Evolutionary conservation across 225 moss, liverwort and hornwort genomes (phyloP).

Genomic region (Sphagnum tenellum): DNA sequence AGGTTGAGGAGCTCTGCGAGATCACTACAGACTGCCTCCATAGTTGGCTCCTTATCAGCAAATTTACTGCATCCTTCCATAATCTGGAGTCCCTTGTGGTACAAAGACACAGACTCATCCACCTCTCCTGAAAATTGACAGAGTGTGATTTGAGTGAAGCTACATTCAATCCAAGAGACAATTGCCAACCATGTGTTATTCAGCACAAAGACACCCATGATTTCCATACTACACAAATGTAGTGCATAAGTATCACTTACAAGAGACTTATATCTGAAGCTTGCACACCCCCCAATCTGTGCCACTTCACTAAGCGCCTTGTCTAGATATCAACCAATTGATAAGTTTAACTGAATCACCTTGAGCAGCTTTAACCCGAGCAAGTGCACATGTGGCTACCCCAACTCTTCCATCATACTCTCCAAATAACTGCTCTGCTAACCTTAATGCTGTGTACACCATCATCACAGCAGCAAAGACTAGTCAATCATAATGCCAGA

Average conservation of each 20-base stretch:
- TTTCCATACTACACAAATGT: background rate
- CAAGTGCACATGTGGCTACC: conserved; percentile 81
- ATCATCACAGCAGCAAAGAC: conserved; percentile 3
- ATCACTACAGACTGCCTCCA: conserved; percentile 82
- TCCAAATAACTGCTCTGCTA: conserved; percentile 60
- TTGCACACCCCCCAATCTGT: no score
- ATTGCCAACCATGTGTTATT: background rate
- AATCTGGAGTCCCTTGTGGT: conserved; percentile 51
- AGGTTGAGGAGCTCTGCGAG: conserved; percentile 72
- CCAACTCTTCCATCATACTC: conserved; percentile 67
- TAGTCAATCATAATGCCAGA: background rate
- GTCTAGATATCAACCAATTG: no score
- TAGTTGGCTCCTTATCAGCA: conserved; percentile 61
- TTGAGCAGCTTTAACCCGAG: conserved; percentile 53
- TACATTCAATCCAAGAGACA: background rate
- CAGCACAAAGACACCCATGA: background rate
- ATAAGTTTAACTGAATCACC: conserved; percentile 18
- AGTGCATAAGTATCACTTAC: background rate
- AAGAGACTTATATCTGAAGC: no score
- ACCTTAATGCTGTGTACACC: conserved; percentile 56
- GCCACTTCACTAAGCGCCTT: no score
- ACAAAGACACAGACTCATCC: conserved; percentile 70
- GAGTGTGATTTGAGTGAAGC: background rate
- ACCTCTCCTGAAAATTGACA: conserved; percentile 43
- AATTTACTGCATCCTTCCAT: conserved; percentile 76